Percentiles rank a stretch among this genome's conserved stretches.
Evolutionary conservation across 2,329 filamentous ascomycete species (phyloP).

Genomic region (Aspergillus glaucus): DNA sequence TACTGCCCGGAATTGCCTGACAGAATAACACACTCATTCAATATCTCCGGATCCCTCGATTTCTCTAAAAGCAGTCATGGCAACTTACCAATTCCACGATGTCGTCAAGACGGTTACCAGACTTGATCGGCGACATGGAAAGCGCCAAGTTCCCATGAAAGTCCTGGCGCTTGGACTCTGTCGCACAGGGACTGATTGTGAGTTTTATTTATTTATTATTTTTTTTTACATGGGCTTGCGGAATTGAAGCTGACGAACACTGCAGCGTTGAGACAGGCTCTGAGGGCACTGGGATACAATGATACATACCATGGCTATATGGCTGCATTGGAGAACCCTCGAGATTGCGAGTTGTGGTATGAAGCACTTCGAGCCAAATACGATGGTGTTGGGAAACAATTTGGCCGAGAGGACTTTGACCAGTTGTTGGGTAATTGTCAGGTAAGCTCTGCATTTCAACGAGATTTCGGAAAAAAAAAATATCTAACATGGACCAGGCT

Average conservation of each 20-base stretch:
- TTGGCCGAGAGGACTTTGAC: slow-evolving; percentile 9
- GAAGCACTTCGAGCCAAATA: slow-evolving; percentile 54
- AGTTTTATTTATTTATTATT: slow-evolving; percentile 14
- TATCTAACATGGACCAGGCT: neutral
- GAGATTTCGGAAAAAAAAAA: too few species aligned
- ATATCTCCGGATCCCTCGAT: too few species aligned
- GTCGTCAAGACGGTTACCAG: slow-evolving; percentile 1
- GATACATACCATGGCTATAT: slow-evolving; percentile 59
- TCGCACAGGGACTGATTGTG: slow-evolving; percentile 60
- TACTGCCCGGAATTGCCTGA: too few species aligned
- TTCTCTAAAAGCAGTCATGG: neutral
- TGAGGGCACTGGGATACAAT: slow-evolving; percentile 47
- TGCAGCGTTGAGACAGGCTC: slow-evolving; percentile 46
- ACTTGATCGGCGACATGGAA: slow-evolving; percentile 3
- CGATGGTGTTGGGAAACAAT: slow-evolving; percentile 44
- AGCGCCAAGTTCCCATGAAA: slow-evolving; percentile 53
- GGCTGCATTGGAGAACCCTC: slow-evolving; percentile 56
- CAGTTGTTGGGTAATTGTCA: slow-evolving; percentile 11
- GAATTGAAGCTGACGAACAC: neutral
- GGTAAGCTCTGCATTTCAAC: too few species aligned
- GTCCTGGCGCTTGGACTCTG: slow-evolving; percentile 60
- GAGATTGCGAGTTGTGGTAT: slow-evolving; percentile 50
- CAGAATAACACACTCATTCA: too few species aligned
- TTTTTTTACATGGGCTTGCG: neutral
- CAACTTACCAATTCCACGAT: neutral